These are phyloP conservation scores for Calycina herbarum DNA, from an alignment of 2,329 filamentous ascomycete genomes.

Conservation along the genomic window DNA sequence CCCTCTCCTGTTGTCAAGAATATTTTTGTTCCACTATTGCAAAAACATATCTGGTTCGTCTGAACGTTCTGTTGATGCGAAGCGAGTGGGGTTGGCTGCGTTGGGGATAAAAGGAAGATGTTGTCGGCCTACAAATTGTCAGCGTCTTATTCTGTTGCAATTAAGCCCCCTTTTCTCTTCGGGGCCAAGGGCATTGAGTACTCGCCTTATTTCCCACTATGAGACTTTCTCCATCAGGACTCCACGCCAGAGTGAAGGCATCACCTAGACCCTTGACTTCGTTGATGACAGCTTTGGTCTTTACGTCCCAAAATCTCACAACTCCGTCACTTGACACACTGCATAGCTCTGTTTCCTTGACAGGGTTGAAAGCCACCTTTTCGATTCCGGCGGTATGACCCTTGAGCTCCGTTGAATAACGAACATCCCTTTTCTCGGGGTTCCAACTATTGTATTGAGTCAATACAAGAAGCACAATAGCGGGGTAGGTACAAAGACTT, in stretches of 20 bases:
- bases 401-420: constrained; percentile 73
- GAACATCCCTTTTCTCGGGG: constrained; percentile 71
- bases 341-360: constrained; percentile 74
- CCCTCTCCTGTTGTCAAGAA: constrained; percentile 72
- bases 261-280: constrained; percentile 67
- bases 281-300: constrained; percentile 68
- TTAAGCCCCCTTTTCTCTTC: background rate
- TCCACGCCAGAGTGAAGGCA: constrained; percentile 72
- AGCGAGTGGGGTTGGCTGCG: constrained; percentile 54
- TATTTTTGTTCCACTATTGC: constrained; percentile 69
- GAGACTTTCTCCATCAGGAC: constrained; percentile 67
- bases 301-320: constrained; percentile 78
- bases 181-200: constrained; percentile 34
- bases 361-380: constrained; percentile 76
- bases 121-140: constrained; percentile 53
- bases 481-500: constrained; percentile 16
- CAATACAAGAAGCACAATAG: constrained; percentile 1
- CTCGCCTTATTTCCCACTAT: constrained; percentile 72
- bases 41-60: constrained; percentile 74
- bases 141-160: constrained; percentile 10
- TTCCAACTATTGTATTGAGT: constrained; percentile 59
- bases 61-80: constrained; percentile 62
- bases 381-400: constrained; percentile 67
- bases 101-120: constrained; percentile 62
- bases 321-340: constrained; percentile 73